These are phyloP conservation scores for Pezicula carpinea DNA, from an alignment of 2,329 filamentous ascomycete species.

Conservation along the genomic window DNA sequence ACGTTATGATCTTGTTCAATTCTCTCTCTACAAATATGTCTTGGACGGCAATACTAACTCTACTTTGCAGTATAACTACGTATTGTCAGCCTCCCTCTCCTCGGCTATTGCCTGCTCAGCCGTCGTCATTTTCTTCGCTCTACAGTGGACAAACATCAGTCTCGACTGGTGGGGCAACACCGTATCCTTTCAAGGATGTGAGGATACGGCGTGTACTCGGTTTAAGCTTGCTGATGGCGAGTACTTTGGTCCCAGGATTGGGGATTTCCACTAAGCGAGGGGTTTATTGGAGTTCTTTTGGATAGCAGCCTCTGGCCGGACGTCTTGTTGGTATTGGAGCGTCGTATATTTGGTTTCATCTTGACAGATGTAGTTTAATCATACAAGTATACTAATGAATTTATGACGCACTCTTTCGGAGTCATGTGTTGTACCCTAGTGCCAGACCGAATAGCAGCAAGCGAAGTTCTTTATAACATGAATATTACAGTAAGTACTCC, in stretches of 20 bases:
- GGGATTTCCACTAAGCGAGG: slow-evolving; percentile 10
- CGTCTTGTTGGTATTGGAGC: too few relatives aligned
- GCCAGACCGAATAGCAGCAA: too few relatives aligned
- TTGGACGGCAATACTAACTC: background rate
- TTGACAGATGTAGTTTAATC: too few relatives aligned
- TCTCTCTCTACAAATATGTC: background rate
- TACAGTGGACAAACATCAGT: slow-evolving; percentile 39
- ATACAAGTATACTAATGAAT: too few relatives aligned
- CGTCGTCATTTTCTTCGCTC: slow-evolving; percentile 49
- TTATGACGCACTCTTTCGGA: too few relatives aligned
- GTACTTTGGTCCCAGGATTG: slow-evolving; percentile 31
- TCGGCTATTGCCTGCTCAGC: slow-evolving; percentile 45
- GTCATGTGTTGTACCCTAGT: too few relatives aligned
- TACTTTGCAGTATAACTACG: slow-evolving; percentile 43
- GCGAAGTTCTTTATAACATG: too few relatives aligned
- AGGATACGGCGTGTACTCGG: slow-evolving; percentile 35
- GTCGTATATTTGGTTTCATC: too few relatives aligned
- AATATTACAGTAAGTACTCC: too few relatives aligned
- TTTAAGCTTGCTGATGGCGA: slow-evolving; percentile 28
- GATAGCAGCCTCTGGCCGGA: too few relatives aligned
- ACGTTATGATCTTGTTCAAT: slow-evolving; percentile 8
- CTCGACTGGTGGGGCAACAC: slow-evolving; percentile 33
- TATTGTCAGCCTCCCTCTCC: slow-evolving; percentile 46
- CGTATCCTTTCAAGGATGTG: slow-evolving; percentile 33
- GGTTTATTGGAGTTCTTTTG: too few relatives aligned